Conservation (phyloP, 495 filamentous ascomycete species). For the Bathelium albidoporum region DNA sequence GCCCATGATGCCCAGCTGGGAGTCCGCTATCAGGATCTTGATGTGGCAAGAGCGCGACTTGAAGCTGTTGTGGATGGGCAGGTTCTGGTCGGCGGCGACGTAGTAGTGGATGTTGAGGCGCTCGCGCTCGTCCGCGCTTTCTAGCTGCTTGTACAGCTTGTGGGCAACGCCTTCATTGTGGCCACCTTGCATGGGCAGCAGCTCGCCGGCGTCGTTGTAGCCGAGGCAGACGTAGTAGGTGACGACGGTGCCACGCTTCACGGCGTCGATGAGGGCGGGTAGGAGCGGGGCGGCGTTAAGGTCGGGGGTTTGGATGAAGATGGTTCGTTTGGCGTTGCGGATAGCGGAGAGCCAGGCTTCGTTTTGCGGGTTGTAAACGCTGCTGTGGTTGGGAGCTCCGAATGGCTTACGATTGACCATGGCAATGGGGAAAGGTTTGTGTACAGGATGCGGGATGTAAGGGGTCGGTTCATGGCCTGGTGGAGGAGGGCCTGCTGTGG, state of each 20-base stretch:
- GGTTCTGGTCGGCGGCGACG: conserved; percentile 59
- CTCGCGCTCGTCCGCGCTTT: conserved; percentile 33
- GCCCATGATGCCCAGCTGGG: conserved; percentile 55
- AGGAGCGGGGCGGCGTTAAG: conserved; percentile 62
- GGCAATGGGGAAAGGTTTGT: conserved; percentile 57
- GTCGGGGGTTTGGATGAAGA: conserved; percentile 69
- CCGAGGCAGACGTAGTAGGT: conserved; percentile 62
- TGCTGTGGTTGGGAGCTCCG: conserved; percentile 49
- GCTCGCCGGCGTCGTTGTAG: conserved; percentile 68
- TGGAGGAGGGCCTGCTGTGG: conserved; percentile 43
- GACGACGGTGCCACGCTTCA: conserved; percentile 55
- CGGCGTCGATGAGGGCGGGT: conserved; percentile 50
- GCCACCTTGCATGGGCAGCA: conserved; percentile 64
- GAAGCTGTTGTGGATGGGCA: conserved; percentile 50
- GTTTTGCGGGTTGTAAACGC: conserved; percentile 58
- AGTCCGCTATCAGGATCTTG: conserved; percentile 67
- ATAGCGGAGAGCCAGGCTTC: conserved; percentile 59
- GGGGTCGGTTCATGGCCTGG: conserved; percentile 50
- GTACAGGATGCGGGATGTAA: conserved; percentile 44
- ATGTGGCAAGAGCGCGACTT: conserved; percentile 43
- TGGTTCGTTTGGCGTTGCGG: conserved; percentile 45
- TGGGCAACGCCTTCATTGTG: conserved; percentile 62
- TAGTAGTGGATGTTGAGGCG: conserved; percentile 55
- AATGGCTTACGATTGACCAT: conserved; percentile 58
- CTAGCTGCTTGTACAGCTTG: conserved; percentile 43